phyloP scores from a whole-genome alignment of 805 yeast genomes.

The Ogataea sp. region DNA sequence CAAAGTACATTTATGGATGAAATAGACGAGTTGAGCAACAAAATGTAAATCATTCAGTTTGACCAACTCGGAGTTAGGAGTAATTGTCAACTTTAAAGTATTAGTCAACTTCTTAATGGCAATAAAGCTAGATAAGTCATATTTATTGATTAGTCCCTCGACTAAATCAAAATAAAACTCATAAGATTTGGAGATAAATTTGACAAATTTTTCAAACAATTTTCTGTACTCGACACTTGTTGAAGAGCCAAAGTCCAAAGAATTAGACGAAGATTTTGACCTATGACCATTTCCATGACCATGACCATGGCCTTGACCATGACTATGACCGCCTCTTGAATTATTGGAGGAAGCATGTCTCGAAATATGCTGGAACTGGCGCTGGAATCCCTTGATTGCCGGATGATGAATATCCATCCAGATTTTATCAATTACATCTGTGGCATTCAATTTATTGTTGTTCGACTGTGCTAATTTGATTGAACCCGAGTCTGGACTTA shows the following conservation, averaged over 20 bases:
- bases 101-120: conserved; percentile 23
- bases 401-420: conserved; percentile 65
- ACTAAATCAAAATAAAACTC: conserved; percentile 40
- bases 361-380: conserved; percentile 19
- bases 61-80: too few relatives aligned
- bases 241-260: too few relatives aligned
- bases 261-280: conserved; percentile 17
- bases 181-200: conserved; percentile 37
- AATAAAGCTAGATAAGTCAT: conserved; percentile 28
- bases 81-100: conserved; percentile 18
- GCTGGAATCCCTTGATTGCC: conserved; percentile 48
- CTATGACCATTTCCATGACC: conserved; percentile 5
- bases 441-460: conserved; percentile 6
- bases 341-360: conserved; percentile 7
- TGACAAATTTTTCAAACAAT: conserved; percentile 41
- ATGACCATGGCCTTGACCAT: not conserved
- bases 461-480: not conserved
- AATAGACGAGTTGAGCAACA: conserved; percentile 24
- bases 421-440: conserved; percentile 35
- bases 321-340: not conserved
- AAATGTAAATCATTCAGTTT: not conserved
- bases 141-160: conserved; percentile 29
- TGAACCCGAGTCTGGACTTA: not conserved
- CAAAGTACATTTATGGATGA: conserved; percentile 41
- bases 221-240: conserved; percentile 58